Percentiles rank a stretch among this genome's conserved stretches.
These are phyloP conservation scores for apple (Malus domestica) DNA, from an alignment of 306 rosid genomes.

Conservation along the genomic window DNA sequence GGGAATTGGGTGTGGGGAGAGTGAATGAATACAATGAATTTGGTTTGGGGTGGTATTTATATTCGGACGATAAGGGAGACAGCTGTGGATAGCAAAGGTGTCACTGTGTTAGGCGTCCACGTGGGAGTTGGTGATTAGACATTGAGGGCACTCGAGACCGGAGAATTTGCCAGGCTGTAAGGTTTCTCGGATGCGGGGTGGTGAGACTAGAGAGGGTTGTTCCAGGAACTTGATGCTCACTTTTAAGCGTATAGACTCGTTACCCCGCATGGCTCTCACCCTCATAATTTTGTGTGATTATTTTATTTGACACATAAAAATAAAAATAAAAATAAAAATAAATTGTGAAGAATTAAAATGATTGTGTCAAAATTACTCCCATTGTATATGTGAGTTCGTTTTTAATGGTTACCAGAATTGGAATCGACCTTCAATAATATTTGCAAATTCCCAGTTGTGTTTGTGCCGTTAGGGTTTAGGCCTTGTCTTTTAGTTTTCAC, in stretches of 20 bases:
- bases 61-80: constrained; percentile 17
- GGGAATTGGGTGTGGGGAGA: background rate
- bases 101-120: constrained; percentile 3
- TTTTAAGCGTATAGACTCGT: background rate
- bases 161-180: constrained; percentile 38
- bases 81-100: constrained; percentile 37
- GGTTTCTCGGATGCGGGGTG: background rate
- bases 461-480: no score
- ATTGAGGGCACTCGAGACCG: background rate
- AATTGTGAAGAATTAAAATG: no score
- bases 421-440: no score
- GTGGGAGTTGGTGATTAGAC: constrained; percentile 8
- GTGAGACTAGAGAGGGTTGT: background rate
- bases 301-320: no score
- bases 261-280: background rate
- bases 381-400: no score
- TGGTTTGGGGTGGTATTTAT: constrained; percentile 13
- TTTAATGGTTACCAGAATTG: no score
- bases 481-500: no score
- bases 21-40: background rate
- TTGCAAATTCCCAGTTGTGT: no score
- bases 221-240: background rate
- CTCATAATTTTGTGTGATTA: no score
- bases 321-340: no score
- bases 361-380: no score